A percentile compares a stretch with the other conserved stretches of the same genome.
phyloP scores from a whole-genome alignment of 1,139 yeast genomes.

The Yarrowia galli region DNA sequence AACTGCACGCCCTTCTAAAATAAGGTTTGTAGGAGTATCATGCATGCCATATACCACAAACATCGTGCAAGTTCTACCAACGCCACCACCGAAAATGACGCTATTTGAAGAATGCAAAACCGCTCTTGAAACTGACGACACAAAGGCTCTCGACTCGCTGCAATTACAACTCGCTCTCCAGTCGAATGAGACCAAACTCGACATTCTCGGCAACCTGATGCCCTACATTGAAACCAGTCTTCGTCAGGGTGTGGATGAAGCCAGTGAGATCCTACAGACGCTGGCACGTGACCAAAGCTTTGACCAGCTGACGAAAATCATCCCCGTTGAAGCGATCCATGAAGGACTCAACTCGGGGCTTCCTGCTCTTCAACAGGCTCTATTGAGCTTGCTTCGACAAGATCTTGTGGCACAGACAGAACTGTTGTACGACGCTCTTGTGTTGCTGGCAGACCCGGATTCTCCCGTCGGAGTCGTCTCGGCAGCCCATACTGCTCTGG shows the following conservation, averaged over 20 bases:
- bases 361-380: conserved; percentile 6
- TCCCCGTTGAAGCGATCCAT: conserved; percentile 19
- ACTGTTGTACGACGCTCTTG: conserved; percentile 11
- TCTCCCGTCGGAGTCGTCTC: conserved; percentile 25
- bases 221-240: conserved; percentile 5
- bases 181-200: background rate
- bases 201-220: background rate
- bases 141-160: conserved; percentile 23
- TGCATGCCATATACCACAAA: background rate
- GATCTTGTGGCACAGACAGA: conserved; percentile 22
- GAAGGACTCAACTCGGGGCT: conserved; percentile 14
- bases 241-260: conserved; percentile 10
- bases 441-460: conserved; percentile 15
- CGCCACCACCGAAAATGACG: background rate
- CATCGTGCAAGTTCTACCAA: background rate
- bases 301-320: background rate
- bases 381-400: conserved; percentile 1
- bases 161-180: conserved; percentile 31
- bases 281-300: conserved; percentile 16
- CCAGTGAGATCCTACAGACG: conserved; percentile 13
- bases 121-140: conserved; percentile 10
- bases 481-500: conserved; percentile 26
- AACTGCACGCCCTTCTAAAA: background rate
- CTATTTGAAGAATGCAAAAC: conserved; percentile 16
- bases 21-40: no score